These are phyloP conservation scores for Cutaneotrichosporon mucoides DNA, from an alignment of 1,284 basidiomycete genomes.

Conservation along the genomic window DNA sequence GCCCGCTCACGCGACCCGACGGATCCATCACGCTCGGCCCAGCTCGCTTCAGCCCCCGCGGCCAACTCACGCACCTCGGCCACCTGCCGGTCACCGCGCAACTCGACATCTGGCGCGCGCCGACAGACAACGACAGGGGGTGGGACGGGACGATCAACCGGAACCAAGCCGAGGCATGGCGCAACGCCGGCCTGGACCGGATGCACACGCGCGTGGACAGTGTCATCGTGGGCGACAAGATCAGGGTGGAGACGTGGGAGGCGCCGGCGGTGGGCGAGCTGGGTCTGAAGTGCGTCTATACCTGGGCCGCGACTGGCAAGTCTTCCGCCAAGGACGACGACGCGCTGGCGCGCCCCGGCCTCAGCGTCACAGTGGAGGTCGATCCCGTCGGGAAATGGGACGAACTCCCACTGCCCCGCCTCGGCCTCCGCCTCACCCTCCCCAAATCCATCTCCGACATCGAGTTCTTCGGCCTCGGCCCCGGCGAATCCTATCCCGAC, in stretches of 20 bases:
- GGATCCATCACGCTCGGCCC: conserved; percentile 12
- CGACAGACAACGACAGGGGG: conserved; percentile 26
- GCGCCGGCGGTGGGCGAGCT: conserved; percentile 10
- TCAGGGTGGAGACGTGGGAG: conserved; percentile 13
- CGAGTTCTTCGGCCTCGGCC: conserved; percentile 18
- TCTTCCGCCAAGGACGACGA: neutral
- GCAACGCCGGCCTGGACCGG: conserved; percentile 13
- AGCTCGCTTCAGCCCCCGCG: conserved; percentile 21
- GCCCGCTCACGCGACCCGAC: neutral
- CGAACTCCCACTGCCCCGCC: conserved; percentile 12
- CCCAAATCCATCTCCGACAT: conserved; percentile 6
- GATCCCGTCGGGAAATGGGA: conserved; percentile 16
- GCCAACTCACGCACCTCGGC: conserved; percentile 13
- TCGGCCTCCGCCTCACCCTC: conserved; percentile 18
- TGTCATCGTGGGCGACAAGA: conserved; percentile 2
- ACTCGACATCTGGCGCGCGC: conserved; percentile 24
- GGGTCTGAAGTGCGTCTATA: conserved; percentile 13
- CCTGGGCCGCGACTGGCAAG: conserved; percentile 4
- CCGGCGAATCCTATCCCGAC: conserved; percentile 23
- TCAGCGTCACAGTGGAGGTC: neutral
- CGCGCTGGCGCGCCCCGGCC: neutral
- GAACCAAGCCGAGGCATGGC: conserved; percentile 3
- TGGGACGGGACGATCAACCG: neutral
- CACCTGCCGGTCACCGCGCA: neutral
- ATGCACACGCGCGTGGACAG: conserved; percentile 16